Evolutionary conservation across 2,329 filamentous ascomycete genomes (phyloP), one percentile per base, ranked within the genome.

Genomic region (Trematosphaeria pertusa): DNA sequence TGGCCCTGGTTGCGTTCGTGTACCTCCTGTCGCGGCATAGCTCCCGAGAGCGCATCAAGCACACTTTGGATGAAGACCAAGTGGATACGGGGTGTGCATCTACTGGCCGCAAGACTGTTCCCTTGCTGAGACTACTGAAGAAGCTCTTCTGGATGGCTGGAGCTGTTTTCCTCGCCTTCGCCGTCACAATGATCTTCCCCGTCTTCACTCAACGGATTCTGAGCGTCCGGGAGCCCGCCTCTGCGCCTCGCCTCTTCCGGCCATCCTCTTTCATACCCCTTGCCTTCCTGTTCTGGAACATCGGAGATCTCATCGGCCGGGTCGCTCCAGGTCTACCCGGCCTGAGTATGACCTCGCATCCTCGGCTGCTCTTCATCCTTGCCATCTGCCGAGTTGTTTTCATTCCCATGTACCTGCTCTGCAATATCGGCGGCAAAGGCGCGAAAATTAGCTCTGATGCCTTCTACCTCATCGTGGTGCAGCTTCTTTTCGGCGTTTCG

Each of bases 221-320:
- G 46, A 78, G 65, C 43, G 71, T 77, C 18, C 70, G 65, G 3
- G 63, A 73, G 7, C 48, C 77, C 60, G 37, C 67, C 59, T 52
- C 72, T 52, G 78, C 81, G 10, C 75, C 80, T 10, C 73, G 79
- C 12, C 74, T 95, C 12, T 83, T 95, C 56, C 83, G 85, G 41
- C 84, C 89, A 0, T 79, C 85, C 0, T 85, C 87, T 12, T 99
- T 97, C 70, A 92, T 97, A 47, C 92, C 94, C 0, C 79, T 97
- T 0, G 91, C 83, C 3, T 96, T 97, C 72, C 83, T 97, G 49
- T 84, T 94, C 67, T 99, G 94, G 94, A 99, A 97, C 67, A 69
- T 87, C 2, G 94, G 94, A 33, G 94, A 97, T 67, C 77, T 97
- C 6, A 52, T 83, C 11, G 94, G 94, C 5, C 84, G 94, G 7